Evolutionary conservation across 495 filamentous ascomycete species (phyloP), one percentile per base, ranked within the genome.

Genomic region (Platismatia glauca): DNA sequence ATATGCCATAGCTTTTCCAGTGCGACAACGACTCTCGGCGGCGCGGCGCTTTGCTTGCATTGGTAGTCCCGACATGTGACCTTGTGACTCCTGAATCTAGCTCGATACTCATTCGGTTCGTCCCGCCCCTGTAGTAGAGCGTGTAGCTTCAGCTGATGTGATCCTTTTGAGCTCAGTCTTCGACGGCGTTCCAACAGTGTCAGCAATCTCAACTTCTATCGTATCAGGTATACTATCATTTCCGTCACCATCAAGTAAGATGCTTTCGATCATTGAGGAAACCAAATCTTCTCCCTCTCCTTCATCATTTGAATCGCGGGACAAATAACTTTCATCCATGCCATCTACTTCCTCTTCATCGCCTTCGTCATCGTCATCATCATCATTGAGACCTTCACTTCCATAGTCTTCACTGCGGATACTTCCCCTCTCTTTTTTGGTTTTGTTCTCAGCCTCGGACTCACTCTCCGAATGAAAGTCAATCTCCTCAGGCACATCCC

Each of bases 391-490:
- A 27, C 71, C 73, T 31, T 72, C 76, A 48, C 73, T 69, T 38
- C 68, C 69, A 33, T 72, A 72, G 43, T 74, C 75, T 56, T 75
- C 77, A 55, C 72, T 73, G 58, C 60, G 39, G 31, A 68, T 50
- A 53, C 66, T 68, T 56, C 52, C 48, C 15, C 50, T 55, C 16
- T 66, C 60, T 16, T 37, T 44, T 52, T 31, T 39, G 22, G 22
- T 33, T 37, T 46, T 55, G 4, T 46, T 48, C 22, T 77, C 78
- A 1, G 77, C 82, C 61, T 88, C 88, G 8, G 80, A 83, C 13
- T 91, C 90, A 31, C 86, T 91, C 29, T 84, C 84, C 12, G 86
- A 89, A 68, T 94, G 91, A 59, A 91, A 88, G 15, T 90, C 88
- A 33, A 91, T 69, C 53, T 89, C 86, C 29, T 86, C 77, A 15